Evolutionary conservation across 2,329 filamentous ascomycete genomes (phyloP).

Genomic region (Xylaria sp.): DNA sequence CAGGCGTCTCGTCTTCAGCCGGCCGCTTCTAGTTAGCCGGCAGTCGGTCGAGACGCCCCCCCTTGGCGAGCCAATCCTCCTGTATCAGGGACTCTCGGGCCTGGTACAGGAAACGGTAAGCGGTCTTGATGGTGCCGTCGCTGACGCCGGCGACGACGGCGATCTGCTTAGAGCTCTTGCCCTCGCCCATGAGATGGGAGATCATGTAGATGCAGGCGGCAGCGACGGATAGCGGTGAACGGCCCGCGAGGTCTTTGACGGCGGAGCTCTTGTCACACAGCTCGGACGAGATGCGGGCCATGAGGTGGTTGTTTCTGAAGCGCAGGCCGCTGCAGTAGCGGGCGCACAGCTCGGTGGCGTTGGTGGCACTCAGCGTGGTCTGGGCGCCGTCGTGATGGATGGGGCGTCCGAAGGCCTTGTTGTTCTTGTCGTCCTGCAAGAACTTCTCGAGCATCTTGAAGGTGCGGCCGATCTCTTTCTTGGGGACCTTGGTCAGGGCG

Average conservation of each 20-base stretch:
- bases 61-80: constrained; percentile 72
- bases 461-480: constrained; percentile 95
- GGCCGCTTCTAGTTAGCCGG: constrained; percentile 56
- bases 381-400: constrained; percentile 52
- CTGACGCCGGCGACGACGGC: constrained; percentile 85
- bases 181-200: constrained; percentile 80
- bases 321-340: constrained; percentile 88
- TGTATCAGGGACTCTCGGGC: constrained; percentile 77
- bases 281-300: constrained; percentile 79
- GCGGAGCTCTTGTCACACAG: constrained; percentile 79
- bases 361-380: constrained; percentile 72
- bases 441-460: constrained; percentile 95
- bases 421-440: constrained; percentile 66
- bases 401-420: constrained; percentile 66
- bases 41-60: constrained; percentile 73
- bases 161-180: constrained; percentile 84
- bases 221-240: constrained; percentile 91
- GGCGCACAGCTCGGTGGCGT: constrained; percentile 81
- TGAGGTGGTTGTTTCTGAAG: constrained; percentile 71
- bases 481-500: constrained; percentile 88
- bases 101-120: constrained; percentile 86
- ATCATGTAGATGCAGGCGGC: constrained; percentile 98
- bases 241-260: constrained; percentile 83
- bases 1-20: neutral
- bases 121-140: constrained; percentile 94